Base-by-base conservation (phyloP, 2,329 filamentous ascomycete species). In the Nemania sp. region DNA sequence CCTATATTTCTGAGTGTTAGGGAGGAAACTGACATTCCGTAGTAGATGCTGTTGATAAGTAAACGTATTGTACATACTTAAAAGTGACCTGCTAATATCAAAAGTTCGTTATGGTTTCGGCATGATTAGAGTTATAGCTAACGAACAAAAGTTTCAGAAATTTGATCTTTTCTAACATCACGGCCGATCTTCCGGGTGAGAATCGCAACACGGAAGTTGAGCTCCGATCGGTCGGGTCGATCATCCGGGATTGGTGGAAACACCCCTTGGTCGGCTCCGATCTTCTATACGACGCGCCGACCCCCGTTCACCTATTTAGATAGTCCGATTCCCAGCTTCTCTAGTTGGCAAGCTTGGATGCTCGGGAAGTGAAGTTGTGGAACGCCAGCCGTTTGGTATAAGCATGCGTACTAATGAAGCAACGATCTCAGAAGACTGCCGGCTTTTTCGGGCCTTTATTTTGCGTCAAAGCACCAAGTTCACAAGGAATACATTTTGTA, bases 191-290 rank as follows among this genome's bases (percentile, higher is more conserved):
- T 43, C 45, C 60, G 52, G 32, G 18, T 7, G 51, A n/a, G 7
- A 61, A 56, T 61, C 45, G 49, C 58, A 26, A 55, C 51, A 53
- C 67, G 69, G 69, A 71, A 27, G 56, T 22, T 67, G 63, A 18
- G 49, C 53, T 71, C 69, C 67, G 69, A 59, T 56, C 41, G 13
- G 43, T 70, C 62, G 62, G 68, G 20, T 41, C 26, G 43, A 57
- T 29, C 29, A 62, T 51, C 57, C 62, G 52, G 49, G 69, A 70
- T 70, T 70, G 66, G 69, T 67, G 69, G 63, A 69, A 70, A 65
- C 32, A 29, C 35, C 45, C 13, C 26, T 49, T 54, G 58, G 51
- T 13, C 43, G 27, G 58, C 15, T 56, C 41, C 41, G 54, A 35
- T 53, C 7, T 24, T 52, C 22, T 26, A 22, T 13, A 53, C 59